Percentiles rank a stretch among this genome's conserved stretches.
phyloP scores from a whole-genome alignment of 1,284 basidiomycete genomes.

The Trichosporon coremiiforme region DNA sequence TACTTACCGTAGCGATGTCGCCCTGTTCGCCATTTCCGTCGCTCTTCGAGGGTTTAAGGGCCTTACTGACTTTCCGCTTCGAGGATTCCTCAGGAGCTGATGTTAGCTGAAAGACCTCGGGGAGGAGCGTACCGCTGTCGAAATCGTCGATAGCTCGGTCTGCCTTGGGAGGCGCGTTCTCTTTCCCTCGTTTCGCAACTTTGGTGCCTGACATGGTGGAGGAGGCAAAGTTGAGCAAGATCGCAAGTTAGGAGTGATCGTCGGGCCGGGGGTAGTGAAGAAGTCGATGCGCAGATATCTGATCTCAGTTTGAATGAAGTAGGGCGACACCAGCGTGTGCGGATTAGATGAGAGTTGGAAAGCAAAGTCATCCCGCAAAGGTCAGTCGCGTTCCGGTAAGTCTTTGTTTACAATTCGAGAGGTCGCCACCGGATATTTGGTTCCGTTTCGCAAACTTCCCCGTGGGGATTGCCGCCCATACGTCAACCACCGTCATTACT shows the following conservation, averaged over 20 bases:
- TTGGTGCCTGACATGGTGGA: constrained; percentile 8
- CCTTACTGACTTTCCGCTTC: not conserved
- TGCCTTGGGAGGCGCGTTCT: constrained; percentile 25
- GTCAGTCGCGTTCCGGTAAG: not conserved
- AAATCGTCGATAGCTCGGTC: constrained; percentile 16
- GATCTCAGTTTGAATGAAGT: too few species aligned
- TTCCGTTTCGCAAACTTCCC: not conserved
- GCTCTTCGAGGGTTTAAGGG: not conserved
- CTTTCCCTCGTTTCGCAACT: constrained; percentile 27
- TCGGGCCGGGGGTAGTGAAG: too few species aligned
- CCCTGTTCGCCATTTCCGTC: not conserved
- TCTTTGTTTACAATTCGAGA: constrained; percentile 20
- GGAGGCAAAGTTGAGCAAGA: not conserved
- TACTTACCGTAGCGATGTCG: not conserved
- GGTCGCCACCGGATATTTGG: constrained; percentile 10
- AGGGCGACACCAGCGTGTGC: too few species aligned
- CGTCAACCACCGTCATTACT: constrained; percentile 22
- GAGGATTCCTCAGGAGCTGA: not conserved
- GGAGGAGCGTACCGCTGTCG: constrained; percentile 22
- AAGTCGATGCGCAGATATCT: too few species aligned
- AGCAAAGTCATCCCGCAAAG: not conserved
- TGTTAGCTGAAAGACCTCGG: not conserved
- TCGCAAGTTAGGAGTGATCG: not conserved
- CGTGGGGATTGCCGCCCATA: constrained; percentile 3
- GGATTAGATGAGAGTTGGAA: not conserved